Percentiles rank a stretch among this genome's conserved stretches.
Conservation (phyloP, 108 stramenopile genomes). For the Conticribra guillardii region DNA sequence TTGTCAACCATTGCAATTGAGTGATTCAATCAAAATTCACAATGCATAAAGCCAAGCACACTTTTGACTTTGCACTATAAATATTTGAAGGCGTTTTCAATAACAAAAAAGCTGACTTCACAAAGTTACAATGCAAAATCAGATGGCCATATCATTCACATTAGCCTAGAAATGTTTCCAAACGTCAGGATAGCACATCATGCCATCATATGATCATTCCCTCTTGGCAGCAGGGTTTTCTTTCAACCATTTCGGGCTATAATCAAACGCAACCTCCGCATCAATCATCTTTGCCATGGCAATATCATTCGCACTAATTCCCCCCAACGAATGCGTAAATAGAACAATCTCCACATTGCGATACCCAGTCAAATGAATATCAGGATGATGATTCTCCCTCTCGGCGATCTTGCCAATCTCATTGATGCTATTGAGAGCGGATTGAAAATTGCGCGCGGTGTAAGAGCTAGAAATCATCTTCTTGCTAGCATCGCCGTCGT, state of each 20-base stretch:
- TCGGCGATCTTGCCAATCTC: constrained; percentile 83
- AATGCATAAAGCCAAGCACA: too few species aligned
- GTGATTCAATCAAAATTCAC: too few species aligned
- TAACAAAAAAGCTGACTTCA: not conserved
- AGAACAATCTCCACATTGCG: constrained; percentile 83
- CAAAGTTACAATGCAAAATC: too few species aligned
- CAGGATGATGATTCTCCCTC: constrained; percentile 86
- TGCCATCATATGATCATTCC: not conserved
- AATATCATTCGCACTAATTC: constrained; percentile 88
- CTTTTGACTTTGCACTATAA: too few species aligned
- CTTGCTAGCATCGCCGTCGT: constrained; percentile 1
- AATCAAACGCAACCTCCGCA: constrained; percentile 63
- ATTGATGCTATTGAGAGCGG: constrained; percentile 81
- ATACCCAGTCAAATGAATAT: constrained; percentile 91
- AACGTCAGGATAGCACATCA: too few species aligned
- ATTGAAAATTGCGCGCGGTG: constrained; percentile 67
- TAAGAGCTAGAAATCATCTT: constrained; percentile 52
- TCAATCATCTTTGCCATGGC: constrained; percentile 71
- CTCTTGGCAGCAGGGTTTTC: constrained; percentile 59
- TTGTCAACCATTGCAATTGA: too few species aligned
- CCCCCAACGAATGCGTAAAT: constrained; percentile 82
- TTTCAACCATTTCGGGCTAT: constrained; percentile 90
- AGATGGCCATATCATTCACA: too few species aligned
- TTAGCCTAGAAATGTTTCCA: too few species aligned
- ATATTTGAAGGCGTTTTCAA: not conserved